phyloP scores from a whole-genome alignment of 305 asterid genomes.

The Fraxinus ornus region DNA sequence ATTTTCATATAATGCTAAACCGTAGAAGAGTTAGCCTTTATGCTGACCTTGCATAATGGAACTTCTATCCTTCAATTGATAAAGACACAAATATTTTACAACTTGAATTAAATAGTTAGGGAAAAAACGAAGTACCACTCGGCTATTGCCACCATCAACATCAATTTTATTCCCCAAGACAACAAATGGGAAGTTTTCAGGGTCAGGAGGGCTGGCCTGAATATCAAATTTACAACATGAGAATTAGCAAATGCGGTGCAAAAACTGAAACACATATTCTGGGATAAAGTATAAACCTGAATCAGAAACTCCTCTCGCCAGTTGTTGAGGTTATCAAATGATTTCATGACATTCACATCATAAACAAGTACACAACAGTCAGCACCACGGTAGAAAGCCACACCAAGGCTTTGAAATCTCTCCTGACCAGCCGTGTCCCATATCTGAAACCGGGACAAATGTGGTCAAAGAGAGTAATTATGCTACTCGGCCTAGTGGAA shows the following conservation, averaged over 20 bases:
- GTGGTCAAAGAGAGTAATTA: not conserved
- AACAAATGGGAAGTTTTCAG: slow-evolving; percentile 74
- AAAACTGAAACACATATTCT: slow-evolving; percentile 7
- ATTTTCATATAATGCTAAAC: not conserved
- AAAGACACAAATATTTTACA: not conserved
- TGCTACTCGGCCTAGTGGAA: not conserved
- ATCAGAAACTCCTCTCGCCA: slow-evolving; percentile 74
- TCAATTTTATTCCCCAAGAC: slow-evolving; percentile 77
- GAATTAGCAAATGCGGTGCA: slow-evolving; percentile 13
- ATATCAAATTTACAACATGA: slow-evolving; percentile 20
- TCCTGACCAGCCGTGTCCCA: slow-evolving; percentile 91
- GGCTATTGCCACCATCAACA: slow-evolving; percentile 79
- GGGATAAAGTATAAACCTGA: slow-evolving; percentile 42
- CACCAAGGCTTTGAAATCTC: slow-evolving; percentile 84
- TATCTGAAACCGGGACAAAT: slow-evolving; percentile 38
- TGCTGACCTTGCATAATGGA: not conserved
- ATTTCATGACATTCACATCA: slow-evolving; percentile 60
- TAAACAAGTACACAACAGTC: slow-evolving; percentile 70
- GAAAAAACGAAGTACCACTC: slow-evolving; percentile 51
- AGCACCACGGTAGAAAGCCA: slow-evolving; percentile 81
- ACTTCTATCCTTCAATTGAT: not conserved
- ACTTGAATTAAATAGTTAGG: not conserved
- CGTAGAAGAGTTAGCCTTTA: not conserved
- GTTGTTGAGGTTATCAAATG: slow-evolving; percentile 64
- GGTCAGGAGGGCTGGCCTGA: slow-evolving; percentile 80